These are phyloP conservation scores for Effrenium voratum DNA, from an alignment of 73 alveolate species.

Conservation along the genomic window DNA sequence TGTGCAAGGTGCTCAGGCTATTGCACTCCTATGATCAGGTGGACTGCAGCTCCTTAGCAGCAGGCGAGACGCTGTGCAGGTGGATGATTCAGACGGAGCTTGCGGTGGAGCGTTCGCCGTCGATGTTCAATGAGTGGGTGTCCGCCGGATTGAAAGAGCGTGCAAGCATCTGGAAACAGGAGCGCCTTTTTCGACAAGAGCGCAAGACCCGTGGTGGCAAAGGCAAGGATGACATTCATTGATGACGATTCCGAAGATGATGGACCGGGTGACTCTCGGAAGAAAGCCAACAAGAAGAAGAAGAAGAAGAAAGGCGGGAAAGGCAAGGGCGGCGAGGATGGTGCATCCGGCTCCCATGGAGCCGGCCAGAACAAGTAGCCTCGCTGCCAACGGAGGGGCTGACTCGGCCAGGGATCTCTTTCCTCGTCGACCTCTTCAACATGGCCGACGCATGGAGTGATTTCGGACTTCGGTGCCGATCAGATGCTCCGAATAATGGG, in stretches of 20 bases:
- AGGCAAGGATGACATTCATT: background rate
- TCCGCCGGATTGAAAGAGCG: background rate
- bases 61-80: background rate
- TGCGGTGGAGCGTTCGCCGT: conserved; percentile 32
- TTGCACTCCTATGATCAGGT: background rate
- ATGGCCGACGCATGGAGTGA: background rate
- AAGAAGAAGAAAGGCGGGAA: background rate
- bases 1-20: background rate
- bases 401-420: background rate
- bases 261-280: background rate
- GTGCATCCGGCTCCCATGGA: background rate
- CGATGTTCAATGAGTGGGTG: conserved; percentile 16
- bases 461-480: background rate
- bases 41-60: background rate
- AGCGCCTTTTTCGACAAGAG: background rate
- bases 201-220: background rate
- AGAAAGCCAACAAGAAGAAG: background rate
- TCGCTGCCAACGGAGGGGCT: background rate
- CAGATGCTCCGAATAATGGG: background rate
- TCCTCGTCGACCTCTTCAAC: background rate
- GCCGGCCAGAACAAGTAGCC: background rate
- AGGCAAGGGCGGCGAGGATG: background rate
- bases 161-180: conserved; percentile 42
- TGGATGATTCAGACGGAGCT: conserved; percentile 36
- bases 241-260: no score